Evolutionary conservation across 306 rosid species (phyloP), one percentile per base, ranked within the genome.

Genomic region (Prunus mume): DNA sequence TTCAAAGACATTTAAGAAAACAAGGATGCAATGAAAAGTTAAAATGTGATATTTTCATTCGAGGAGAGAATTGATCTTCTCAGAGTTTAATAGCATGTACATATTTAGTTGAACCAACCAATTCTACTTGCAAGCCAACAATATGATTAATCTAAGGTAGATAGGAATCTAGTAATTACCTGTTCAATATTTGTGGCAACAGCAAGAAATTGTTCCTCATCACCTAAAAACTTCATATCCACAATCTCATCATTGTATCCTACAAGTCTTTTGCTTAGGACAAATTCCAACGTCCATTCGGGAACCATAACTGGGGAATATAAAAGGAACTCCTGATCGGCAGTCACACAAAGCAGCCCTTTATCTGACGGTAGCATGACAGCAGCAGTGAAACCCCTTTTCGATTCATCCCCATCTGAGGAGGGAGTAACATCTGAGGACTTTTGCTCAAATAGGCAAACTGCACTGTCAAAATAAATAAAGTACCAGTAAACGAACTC

Each of bases 121-220:
- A 65, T 38, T 27, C 45, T 32, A 69, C 72, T 19, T 45, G 60
- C 51, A 43, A 32, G 65, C 43, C 57, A 52, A 20, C 68, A 76
- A 14, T 70, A 84, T 73, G 32, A 15, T 2, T 52, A 69, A 54
- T 58, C 47, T n/a, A 74, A 72, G 46, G 69, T 45, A 20, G 63
- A 61, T 17, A 70, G 28, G 52, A 77, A 65, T 60, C 54, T 51
- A 30, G 27, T 32, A 45, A 28, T 46, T 85, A 92, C 99, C 91
- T 92, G 99, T 83, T 95, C 99, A 77, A 90, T 89, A 85, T 95
- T 95, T 75, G 99, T 92, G 51, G 99, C 99, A 72, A 95, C 91
- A 24, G 97, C 97, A 74, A 92, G 88, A 73, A 75, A 89, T 68
- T 87, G 88, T 85, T 95, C 97, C 38, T 95, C 97, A 52, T 88